phyloP scores from a whole-genome alignment of 2,329 filamentous ascomycete genomes.

The Domatiomyces globalis region DNA sequence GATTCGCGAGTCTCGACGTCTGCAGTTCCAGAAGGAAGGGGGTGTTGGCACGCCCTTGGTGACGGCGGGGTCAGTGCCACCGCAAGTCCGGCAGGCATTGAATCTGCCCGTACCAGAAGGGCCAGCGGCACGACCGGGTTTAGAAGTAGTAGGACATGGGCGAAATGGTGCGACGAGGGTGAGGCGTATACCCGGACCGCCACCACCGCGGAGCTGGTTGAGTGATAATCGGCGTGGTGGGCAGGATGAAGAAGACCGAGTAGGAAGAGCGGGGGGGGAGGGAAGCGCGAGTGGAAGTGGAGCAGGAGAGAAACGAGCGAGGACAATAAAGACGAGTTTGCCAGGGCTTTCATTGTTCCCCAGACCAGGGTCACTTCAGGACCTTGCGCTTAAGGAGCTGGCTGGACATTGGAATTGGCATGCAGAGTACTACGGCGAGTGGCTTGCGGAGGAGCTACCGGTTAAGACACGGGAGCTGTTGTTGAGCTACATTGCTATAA shows the following conservation, averaged over 20 bases:
- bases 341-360: conserved; percentile 27
- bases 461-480: conserved; percentile 37
- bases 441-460: conserved; percentile 38
- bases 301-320: neutral
- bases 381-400: conserved; percentile 39
- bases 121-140: conserved; percentile 27
- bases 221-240: conserved; percentile 16
- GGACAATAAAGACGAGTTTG: neutral
- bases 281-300: conserved; percentile 4
- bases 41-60: conserved; percentile 16
- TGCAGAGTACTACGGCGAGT: conserved; percentile 42
- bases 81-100: conserved; percentile 31
- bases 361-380: conserved; percentile 30
- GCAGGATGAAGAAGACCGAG: neutral
- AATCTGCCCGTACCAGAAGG: conserved; percentile 29
- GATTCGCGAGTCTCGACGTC: conserved; percentile 33
- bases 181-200: conserved; percentile 27
- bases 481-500: conserved; percentile 42
- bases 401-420: conserved; percentile 44
- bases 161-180: neutral
- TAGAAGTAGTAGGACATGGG: neutral
- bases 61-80: conserved; percentile 29
- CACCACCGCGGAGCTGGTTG: conserved; percentile 34
- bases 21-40: conserved; percentile 18
- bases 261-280: neutral